These are phyloP conservation scores for Tuber umbilicatum DNA, from an alignment of 495 filamentous ascomycete species.

Conservation along the genomic window DNA sequence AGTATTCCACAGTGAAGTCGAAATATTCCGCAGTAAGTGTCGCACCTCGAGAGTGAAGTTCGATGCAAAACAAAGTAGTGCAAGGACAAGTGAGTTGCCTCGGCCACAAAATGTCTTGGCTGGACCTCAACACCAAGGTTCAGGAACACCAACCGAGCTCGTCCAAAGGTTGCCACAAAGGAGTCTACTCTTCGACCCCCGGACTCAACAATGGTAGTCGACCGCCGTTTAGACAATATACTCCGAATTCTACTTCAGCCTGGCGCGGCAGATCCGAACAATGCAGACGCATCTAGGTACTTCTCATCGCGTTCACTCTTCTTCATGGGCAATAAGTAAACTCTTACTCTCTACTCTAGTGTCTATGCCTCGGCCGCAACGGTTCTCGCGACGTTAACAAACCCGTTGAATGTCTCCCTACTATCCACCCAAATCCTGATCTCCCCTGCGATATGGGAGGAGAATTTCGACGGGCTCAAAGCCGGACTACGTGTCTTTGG, in stretches of 20 bases:
- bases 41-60: not conserved
- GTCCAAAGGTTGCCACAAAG: constrained; percentile 9
- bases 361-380: constrained; percentile 75
- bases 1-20: not conserved
- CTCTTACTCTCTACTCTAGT: constrained; percentile 45
- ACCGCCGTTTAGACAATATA: constrained; percentile 41
- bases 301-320: constrained; percentile 7
- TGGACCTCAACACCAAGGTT: constrained; percentile 24
- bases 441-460: constrained; percentile 79
- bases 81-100: not conserved
- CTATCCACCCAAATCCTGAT: constrained; percentile 84
- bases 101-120: constrained; percentile 20
- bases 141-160: constrained; percentile 19
- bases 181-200: not conserved
- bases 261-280: constrained; percentile 38
- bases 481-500: constrained; percentile 71
- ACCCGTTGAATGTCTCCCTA: constrained; percentile 83
- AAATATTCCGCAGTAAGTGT: not conserved
- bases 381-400: constrained; percentile 73
- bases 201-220: constrained; percentile 36
- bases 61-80: not conserved
- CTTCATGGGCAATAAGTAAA: constrained; percentile 14
- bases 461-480: constrained; percentile 59
- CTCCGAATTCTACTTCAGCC: constrained; percentile 40
- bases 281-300: constrained; percentile 54